phyloP scores from a whole-genome alignment of 2,329 filamentous ascomycete species.

The Apiospora kogelbergensis region DNA sequence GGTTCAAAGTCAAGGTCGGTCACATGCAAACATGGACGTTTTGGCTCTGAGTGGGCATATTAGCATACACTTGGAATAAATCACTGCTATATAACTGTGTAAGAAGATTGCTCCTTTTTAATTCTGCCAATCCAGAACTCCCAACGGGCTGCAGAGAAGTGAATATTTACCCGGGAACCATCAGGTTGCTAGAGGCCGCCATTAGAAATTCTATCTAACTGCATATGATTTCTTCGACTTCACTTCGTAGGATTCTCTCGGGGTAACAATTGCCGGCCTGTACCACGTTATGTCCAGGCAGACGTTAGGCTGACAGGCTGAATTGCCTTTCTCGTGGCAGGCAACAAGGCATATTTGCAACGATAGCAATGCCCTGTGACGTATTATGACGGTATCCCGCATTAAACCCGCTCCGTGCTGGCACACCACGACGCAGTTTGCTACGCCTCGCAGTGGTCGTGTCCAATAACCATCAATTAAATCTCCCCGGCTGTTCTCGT shows the following conservation, averaged over 20 bases:
- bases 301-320: not conserved
- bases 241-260: not conserved
- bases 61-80: no score
- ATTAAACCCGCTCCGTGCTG: not conserved
- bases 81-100: no score
- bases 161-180: no score
- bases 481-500: not conserved
- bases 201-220: no score
- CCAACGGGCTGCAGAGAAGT: no score
- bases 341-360: not conserved
- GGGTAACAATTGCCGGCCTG: not conserved
- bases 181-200: no score
- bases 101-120: no score
- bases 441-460: not conserved
- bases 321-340: not conserved
- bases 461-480: not conserved
- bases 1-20: no score
- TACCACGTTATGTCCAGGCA: not conserved
- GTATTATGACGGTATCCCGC: not conserved
- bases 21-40: no score
- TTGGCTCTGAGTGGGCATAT: no score
- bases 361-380: not conserved
- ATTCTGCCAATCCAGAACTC: no score
- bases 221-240: no score
- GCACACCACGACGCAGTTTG: not conserved